Conservation (phyloP, 169 alveolate species). For the Blepharisma undulans region DNA sequence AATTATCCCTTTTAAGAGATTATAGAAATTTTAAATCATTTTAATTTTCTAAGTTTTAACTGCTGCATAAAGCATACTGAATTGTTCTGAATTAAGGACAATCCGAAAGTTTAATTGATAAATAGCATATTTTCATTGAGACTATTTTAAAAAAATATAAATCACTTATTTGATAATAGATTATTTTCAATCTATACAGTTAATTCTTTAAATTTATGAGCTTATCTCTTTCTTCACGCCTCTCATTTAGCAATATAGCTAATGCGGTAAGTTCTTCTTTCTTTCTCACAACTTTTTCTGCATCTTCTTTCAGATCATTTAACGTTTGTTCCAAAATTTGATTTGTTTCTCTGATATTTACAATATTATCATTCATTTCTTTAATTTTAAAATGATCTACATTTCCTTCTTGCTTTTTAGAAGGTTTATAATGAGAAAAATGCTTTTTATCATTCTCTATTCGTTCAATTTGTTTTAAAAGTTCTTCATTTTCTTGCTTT, state of each 20-base stretch:
- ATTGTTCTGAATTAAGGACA: no score
- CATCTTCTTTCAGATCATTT: background rate
- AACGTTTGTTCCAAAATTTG: background rate
- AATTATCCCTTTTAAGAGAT: background rate
- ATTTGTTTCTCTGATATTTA: background rate
- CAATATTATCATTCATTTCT: background rate
- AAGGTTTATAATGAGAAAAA: background rate
- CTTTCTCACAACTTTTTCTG: background rate
- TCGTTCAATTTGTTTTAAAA: background rate
- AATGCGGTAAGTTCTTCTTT: background rate
- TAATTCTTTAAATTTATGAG: no score
- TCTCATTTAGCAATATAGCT: background rate
- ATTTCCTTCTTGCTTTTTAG: background rate
- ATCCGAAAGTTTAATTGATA: no score
- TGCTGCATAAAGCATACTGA: no score
- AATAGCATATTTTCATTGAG: no score
- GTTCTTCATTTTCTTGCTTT: background rate
- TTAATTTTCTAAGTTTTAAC: no score
- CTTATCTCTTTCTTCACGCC: background rate
- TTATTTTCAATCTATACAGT: no score
- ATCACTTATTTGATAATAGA: no score
- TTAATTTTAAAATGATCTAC: background rate
- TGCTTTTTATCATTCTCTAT: background rate
- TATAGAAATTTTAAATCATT: no score
- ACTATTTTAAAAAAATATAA: no score